Evolutionary conservation across 768 basidiomycete genomes (phyloP).

Genomic region (Suillus fuscotomentosus): DNA sequence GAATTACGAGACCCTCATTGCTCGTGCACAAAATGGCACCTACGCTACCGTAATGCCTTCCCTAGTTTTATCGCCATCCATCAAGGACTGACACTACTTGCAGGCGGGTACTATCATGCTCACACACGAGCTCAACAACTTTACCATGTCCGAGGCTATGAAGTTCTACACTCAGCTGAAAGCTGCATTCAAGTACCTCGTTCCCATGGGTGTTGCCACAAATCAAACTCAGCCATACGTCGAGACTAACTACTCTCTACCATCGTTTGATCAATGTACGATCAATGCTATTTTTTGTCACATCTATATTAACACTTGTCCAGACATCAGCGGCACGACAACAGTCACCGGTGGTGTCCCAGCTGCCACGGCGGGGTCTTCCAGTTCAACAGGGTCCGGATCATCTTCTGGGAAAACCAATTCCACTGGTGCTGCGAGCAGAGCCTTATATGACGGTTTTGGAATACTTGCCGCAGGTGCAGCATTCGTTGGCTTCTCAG

Average conservation of each 20-base stretch:
- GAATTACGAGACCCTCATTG: slow-evolving; percentile 55
- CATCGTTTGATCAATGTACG: slow-evolving; percentile 49
- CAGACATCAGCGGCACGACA: slow-evolving; percentile 27
- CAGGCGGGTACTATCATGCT: slow-evolving; percentile 53
- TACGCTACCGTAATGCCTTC: slow-evolving; percentile 35
- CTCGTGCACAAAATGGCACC: slow-evolving; percentile 41
- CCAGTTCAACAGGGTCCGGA: slow-evolving; percentile 8
- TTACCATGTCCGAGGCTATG: slow-evolving; percentile 60
- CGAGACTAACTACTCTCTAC: slow-evolving; percentile 42
- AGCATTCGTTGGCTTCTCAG: slow-evolving; percentile 12
- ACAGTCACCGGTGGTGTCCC: slow-evolving; percentile 10
- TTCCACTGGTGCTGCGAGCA: slow-evolving; percentile 5
- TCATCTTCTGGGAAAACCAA: background rate
- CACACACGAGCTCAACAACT: slow-evolving; percentile 60
- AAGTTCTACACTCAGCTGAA: slow-evolving; percentile 47
- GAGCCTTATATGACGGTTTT: slow-evolving; percentile 3
- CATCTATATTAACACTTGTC: background rate
- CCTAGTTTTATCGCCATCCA: too few species aligned
- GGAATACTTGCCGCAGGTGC: slow-evolving; percentile 15
- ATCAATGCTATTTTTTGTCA: background rate
- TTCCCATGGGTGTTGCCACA: slow-evolving; percentile 50
- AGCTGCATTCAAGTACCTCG: slow-evolving; percentile 44
- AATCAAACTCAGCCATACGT: slow-evolving; percentile 54
- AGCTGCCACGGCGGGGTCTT: background rate
- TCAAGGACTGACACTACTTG: background rate